Evolutionary conservation across 2,329 filamentous ascomycete genomes (phyloP).

Genomic region (Cladophialophora carrionii): DNA sequence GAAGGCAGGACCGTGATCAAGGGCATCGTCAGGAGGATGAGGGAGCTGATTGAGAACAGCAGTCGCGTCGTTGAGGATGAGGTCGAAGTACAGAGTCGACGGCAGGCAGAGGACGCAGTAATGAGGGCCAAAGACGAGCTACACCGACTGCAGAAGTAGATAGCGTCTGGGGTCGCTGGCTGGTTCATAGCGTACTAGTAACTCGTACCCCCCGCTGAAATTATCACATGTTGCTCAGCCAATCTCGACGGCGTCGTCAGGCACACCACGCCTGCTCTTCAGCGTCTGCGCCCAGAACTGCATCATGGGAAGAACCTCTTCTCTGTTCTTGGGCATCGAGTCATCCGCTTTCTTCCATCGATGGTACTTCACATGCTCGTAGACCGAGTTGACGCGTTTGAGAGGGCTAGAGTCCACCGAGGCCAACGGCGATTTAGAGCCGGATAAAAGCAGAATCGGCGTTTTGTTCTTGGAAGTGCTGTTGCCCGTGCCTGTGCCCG

Average conservation of each 20-base stretch:
- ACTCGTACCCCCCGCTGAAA: not conserved
- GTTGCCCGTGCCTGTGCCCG: too few species aligned
- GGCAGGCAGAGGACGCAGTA: conserved; percentile 51
- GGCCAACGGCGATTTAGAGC: conserved; percentile 43
- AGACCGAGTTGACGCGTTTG: conserved; percentile 66
- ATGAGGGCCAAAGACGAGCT: conserved; percentile 53
- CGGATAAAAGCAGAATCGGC: conserved; percentile 49
- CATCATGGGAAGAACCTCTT: conserved; percentile 92
- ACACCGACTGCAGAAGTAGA: conserved; percentile 27
- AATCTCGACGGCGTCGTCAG: conserved; percentile 52
- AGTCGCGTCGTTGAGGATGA: conserved; percentile 45
- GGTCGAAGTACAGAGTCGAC: conserved; percentile 44
- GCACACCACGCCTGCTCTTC: conserved; percentile 51
- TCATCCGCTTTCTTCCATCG: conserved; percentile 73
- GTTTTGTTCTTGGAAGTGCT: conserved; percentile 45
- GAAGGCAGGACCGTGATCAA: conserved; percentile 61
- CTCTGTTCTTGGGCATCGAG: conserved; percentile 77
- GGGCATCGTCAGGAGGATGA: conserved; percentile 57
- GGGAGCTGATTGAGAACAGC: conserved; percentile 51
- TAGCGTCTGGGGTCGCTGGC: not conserved
- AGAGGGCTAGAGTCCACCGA: conserved; percentile 66
- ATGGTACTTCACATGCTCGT: conserved; percentile 67
- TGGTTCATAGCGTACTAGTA: not conserved
- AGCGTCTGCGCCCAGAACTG: conserved; percentile 62
- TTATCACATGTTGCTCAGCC: conserved; percentile 15